A percentile compares a stretch with the other conserved stretches of the same genome.
phyloP scores from a whole-genome alignment of 2,329 filamentous ascomycete genomes.

The Mariannaea elegans region DNA sequence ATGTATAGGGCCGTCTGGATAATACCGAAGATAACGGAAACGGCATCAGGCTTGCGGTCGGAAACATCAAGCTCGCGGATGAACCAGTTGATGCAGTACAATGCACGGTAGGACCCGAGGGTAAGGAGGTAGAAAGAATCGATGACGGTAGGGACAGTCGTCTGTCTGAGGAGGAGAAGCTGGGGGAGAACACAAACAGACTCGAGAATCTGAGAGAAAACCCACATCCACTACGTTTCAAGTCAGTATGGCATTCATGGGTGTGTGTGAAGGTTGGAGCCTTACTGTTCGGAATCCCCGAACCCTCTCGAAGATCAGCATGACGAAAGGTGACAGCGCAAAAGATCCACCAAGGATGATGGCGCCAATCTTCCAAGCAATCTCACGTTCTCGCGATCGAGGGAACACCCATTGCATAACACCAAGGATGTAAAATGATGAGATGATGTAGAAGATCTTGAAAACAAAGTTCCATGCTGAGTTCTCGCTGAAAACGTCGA shows the following conservation, averaged over 20 bases:
- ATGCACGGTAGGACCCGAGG: conserved; percentile 84
- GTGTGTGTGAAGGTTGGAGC: conserved; percentile 2
- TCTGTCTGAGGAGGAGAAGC: conserved; percentile 89
- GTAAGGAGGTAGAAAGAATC: conserved; percentile 95
- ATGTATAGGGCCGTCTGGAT: conserved; percentile 90
- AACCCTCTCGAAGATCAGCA: conserved; percentile 68
- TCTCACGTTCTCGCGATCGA: conserved; percentile 87
- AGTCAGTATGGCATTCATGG: conserved; percentile 14
- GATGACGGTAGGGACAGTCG: conserved; percentile 94
- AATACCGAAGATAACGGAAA: conserved; percentile 85
- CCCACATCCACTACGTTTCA: conserved; percentile 75
- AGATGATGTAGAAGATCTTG: conserved; percentile 88
- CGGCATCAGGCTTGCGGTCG: conserved; percentile 69
- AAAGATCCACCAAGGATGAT: conserved; percentile 73
- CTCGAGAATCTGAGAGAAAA: conserved; percentile 91
- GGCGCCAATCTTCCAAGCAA: conserved; percentile 90
- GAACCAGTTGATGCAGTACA: conserved; percentile 96
- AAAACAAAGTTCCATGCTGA: conserved; percentile 78
- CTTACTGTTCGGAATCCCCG: conserved; percentile 63
- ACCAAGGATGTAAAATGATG: conserved; percentile 85
- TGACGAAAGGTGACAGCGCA: conserved; percentile 75
- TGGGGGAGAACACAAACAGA: conserved; percentile 91
- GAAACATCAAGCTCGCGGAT: conserved; percentile 68
- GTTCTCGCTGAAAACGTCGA: conserved; percentile 75
- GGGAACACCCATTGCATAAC: conserved; percentile 89